Evolutionary conservation across 352 stramenopile genomes (phyloP).

Genomic region (Phytopythium litorale): DNA sequence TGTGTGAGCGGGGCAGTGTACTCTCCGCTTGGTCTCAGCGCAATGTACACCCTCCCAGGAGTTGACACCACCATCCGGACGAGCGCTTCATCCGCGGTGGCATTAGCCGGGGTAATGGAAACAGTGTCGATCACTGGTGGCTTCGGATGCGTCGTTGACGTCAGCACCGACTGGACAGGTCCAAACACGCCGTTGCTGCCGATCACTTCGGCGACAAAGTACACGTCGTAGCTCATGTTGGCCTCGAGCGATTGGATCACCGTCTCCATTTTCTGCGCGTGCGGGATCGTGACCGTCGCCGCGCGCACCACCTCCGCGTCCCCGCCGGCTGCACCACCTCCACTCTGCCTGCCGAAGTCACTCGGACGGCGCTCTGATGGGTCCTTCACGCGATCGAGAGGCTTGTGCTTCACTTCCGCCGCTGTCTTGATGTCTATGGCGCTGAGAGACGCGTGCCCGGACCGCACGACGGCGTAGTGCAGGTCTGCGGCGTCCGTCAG

Average conservation of each 20-base stretch:
- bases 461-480: constrained; percentile 56
- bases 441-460: constrained; percentile 33
- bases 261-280: constrained; percentile 52
- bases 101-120: constrained; percentile 23
- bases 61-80: constrained; percentile 33
- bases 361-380: not conserved
- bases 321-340: not conserved
- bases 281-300: constrained; percentile 36
- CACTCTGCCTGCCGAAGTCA: not conserved
- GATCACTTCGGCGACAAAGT: constrained; percentile 74
- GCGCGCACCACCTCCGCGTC: constrained; percentile 16
- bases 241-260: constrained; percentile 31
- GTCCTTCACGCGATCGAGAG: not conserved
- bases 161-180: constrained; percentile 56
- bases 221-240: constrained; percentile 80
- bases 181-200: constrained; percentile 81
- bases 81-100: constrained; percentile 23
- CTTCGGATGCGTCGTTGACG: constrained; percentile 49
- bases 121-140: constrained; percentile 28
- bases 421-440: constrained; percentile 44
- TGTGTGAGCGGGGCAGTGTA: constrained; percentile 9
- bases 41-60: constrained; percentile 45
- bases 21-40: constrained; percentile 30
- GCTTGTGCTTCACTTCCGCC: constrained; percentile 15
- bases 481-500: constrained; percentile 68